Evolutionary conservation across 2,329 filamentous ascomycete genomes (phyloP).

Genomic region (Colletotrichum noveboracense): DNA sequence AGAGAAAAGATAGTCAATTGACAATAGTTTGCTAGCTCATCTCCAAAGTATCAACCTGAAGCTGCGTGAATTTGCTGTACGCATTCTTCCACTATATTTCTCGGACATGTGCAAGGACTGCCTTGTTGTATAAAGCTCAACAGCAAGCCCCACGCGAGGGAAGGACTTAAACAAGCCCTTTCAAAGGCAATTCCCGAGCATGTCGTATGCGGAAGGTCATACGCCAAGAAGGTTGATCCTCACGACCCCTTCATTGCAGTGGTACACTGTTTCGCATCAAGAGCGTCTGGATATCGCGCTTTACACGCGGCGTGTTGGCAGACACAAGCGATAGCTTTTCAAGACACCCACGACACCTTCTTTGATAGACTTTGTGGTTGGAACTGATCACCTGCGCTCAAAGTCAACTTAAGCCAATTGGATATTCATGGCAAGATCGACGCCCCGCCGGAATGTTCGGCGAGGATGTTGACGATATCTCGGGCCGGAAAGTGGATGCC

Average conservation of each 20-base stretch:
- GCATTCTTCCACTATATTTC: not conserved
- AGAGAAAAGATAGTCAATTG: not conserved
- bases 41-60: not conserved
- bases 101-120: not conserved
- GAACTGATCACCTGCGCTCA: not conserved
- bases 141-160: not conserved
- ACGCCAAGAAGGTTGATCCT: not conserved
- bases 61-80: not conserved
- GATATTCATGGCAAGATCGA: not conserved
- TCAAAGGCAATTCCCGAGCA: not conserved
- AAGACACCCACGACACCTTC: not conserved
- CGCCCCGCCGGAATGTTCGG: slow-evolving; percentile 1
- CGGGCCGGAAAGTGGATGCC: not conserved
- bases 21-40: not conserved
- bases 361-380: not conserved
- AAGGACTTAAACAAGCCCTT: not conserved
- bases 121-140: not conserved
- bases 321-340: not conserved
- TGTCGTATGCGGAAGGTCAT: not conserved
- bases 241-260: not conserved
- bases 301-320: not conserved
- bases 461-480: not conserved
- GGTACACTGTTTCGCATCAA: not conserved
- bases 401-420: not conserved
- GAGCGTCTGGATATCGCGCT: not conserved